Evolutionary conservation across 441 rosid species (phyloP).

Genomic region (Melastoma candidum): DNA sequence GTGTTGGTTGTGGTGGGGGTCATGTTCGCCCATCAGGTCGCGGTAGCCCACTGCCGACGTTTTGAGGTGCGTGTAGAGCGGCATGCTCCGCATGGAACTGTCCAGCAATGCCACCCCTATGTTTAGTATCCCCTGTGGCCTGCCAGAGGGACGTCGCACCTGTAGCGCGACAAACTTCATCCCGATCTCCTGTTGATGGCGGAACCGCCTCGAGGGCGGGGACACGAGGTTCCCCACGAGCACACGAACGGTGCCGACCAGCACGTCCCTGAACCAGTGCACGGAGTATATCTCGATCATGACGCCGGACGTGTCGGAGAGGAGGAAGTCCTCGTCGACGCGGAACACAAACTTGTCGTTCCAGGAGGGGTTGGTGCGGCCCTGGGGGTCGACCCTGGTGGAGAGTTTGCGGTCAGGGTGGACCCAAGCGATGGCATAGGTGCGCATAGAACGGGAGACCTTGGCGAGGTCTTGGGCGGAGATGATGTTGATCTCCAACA

Average conservation of each 20-base stretch:
- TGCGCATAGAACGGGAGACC: conserved; percentile 4
- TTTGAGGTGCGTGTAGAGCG: conserved; percentile 7
- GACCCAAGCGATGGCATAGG: conserved; percentile 12
- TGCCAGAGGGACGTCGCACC: conserved; percentile 16
- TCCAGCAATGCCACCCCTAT: conserved; percentile 13
- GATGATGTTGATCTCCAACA: conserved; percentile 7
- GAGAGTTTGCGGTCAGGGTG: conserved; percentile 17
- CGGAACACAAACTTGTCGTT: conserved; percentile 17
- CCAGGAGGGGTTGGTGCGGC: conserved; percentile 15
- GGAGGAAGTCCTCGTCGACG: conserved; percentile 14
- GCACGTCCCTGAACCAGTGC: conserved; percentile 18
- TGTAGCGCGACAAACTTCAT: conserved; percentile 14
- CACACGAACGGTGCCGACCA: conserved; percentile 11
- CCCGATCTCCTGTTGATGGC: conserved; percentile 3
- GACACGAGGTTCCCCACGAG: conserved; percentile 8
- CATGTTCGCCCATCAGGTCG: conserved; percentile 5
- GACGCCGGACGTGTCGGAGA: conserved; percentile 15
- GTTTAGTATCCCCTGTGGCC: conserved; percentile 15
- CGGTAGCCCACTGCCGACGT: conserved; percentile 10
- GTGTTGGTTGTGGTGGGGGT: conserved; percentile 2
- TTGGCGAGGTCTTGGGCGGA: conserved; percentile 6
- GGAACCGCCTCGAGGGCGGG: conserved; percentile 1
- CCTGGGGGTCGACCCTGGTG: conserved; percentile 12
- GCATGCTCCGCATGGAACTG: conserved; percentile 19
- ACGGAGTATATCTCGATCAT: conserved; percentile 13